These are phyloP conservation scores for Penicillium olsonii DNA, from an alignment of 2,329 filamentous ascomycete genomes.

Conservation along the genomic window DNA sequence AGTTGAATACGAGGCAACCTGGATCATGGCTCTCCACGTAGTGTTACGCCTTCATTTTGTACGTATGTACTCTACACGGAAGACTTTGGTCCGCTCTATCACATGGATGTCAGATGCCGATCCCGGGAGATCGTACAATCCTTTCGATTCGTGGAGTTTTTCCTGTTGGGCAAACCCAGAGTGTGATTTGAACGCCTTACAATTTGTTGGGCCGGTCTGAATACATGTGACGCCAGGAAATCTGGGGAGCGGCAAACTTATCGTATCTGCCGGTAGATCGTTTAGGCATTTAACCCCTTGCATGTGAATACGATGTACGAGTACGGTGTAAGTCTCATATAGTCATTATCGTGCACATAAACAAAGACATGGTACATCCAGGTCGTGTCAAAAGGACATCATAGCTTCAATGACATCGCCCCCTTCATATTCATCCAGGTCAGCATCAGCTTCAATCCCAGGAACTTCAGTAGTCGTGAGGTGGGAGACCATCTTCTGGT, in stretches of 20 bases:
- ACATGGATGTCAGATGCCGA: slow-evolving; percentile 4
- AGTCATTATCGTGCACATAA: not conserved
- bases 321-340: not conserved
- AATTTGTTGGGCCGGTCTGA: not conserved
- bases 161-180: not conserved
- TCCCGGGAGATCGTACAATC: not conserved
- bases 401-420: slow-evolving; percentile 34
- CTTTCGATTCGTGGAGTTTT: not conserved
- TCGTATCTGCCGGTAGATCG: not conserved
- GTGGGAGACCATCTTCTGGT: slow-evolving; percentile 31
- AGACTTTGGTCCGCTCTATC: slow-evolving; percentile 7
- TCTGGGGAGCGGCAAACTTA: not conserved
- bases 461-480: slow-evolving; percentile 25
- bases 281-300: not conserved
- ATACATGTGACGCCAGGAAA: too few species aligned
- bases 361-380: too few species aligned
- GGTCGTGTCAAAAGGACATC: slow-evolving; percentile 17
- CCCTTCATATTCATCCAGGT: slow-evolving; percentile 30
- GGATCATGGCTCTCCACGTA: too few species aligned
- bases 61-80: not conserved
- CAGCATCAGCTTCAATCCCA: slow-evolving; percentile 14
- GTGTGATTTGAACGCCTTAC: not conserved
- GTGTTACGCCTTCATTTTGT: too few species aligned
- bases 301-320: not conserved
- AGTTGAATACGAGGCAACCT: too few species aligned